These are phyloP conservation scores for Lepiota brunneoincarnata DNA, from an alignment of 768 basidiomycete species.

Conservation along the genomic window DNA sequence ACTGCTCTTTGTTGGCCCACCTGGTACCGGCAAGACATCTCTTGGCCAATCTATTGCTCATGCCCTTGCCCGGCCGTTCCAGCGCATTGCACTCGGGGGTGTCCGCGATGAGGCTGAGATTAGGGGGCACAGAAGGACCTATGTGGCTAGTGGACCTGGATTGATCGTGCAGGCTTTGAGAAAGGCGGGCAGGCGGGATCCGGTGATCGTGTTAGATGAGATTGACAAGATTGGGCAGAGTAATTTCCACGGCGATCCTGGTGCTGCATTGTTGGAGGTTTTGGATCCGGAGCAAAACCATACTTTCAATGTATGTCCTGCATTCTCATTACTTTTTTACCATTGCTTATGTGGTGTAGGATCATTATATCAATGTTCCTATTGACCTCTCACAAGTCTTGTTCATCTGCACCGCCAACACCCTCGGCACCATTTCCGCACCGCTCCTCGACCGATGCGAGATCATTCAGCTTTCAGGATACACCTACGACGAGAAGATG, in stretches of 20 bases:
- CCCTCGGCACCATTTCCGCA: slow-evolving; percentile 83
- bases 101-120: slow-evolving; percentile 87
- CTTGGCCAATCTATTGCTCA: slow-evolving; percentile 87
- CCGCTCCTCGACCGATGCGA: slow-evolving; percentile 91
- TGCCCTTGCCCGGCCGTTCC: slow-evolving; percentile 81
- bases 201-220: slow-evolving; percentile 86
- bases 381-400: slow-evolving; percentile 86
- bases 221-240: slow-evolving; percentile 88
- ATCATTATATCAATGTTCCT: slow-evolving; percentile 90
- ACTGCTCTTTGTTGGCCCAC: slow-evolving; percentile 77
- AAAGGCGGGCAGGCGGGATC: slow-evolving; percentile 78
- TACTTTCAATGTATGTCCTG: slow-evolving; percentile 62
- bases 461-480: slow-evolving; percentile 73
- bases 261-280: slow-evolving; percentile 87
- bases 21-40: slow-evolving; percentile 89
- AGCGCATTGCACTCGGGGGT: slow-evolving; percentile 89
- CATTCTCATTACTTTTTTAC: not conserved
- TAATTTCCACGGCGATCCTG: slow-evolving; percentile 91
- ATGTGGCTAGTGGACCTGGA: slow-evolving; percentile 87
- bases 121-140: slow-evolving; percentile 64
- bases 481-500: slow-evolving; percentile 89
- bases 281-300: slow-evolving; percentile 94
- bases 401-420: slow-evolving; percentile 92
- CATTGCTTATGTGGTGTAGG: slow-evolving; percentile 37
- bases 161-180: slow-evolving; percentile 84